Evolutionary conservation across 2,329 filamentous ascomycete species (phyloP).

Genomic region (Endocalyx cinctus): DNA sequence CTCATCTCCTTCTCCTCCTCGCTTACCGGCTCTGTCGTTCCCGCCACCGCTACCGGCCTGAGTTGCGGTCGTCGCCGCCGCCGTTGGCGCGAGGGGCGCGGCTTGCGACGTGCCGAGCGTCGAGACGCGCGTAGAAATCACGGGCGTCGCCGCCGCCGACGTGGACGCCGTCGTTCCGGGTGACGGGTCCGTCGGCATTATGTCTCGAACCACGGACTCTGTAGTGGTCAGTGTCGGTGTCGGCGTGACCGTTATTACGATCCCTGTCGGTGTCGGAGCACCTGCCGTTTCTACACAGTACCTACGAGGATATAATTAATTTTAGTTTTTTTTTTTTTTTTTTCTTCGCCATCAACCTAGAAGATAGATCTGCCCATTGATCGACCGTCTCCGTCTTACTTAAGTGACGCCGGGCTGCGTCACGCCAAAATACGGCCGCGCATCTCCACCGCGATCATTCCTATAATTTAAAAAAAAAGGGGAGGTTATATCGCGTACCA

Average conservation of each 20-base stretch:
- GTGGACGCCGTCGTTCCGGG: no score
- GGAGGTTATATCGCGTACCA: slow-evolving; percentile 5
- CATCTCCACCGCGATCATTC: no score
- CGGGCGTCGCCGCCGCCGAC: no score
- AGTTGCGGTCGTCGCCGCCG: no score
- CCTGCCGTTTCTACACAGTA: slow-evolving; percentile 3
- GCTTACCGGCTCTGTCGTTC: background rate
- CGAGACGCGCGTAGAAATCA: no score
- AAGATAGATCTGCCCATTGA: background rate
- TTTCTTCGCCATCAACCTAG: background rate
- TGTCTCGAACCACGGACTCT: no score
- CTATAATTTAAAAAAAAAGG: background rate
- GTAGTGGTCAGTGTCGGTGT: background rate
- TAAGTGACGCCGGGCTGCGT: background rate
- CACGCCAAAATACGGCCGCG: no score
- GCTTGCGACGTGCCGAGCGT: no score
- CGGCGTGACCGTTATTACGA: background rate
- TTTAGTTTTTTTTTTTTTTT: background rate
- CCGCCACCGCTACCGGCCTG: background rate
- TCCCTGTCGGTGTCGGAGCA: background rate
- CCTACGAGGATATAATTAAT: background rate
- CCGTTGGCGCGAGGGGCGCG: no score
- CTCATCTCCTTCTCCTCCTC: background rate
- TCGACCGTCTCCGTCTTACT: background rate
- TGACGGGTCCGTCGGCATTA: no score